phyloP scores from a whole-genome alignment of 2,329 filamentous ascomycete species.

The Sporothrix pallida region DNA sequence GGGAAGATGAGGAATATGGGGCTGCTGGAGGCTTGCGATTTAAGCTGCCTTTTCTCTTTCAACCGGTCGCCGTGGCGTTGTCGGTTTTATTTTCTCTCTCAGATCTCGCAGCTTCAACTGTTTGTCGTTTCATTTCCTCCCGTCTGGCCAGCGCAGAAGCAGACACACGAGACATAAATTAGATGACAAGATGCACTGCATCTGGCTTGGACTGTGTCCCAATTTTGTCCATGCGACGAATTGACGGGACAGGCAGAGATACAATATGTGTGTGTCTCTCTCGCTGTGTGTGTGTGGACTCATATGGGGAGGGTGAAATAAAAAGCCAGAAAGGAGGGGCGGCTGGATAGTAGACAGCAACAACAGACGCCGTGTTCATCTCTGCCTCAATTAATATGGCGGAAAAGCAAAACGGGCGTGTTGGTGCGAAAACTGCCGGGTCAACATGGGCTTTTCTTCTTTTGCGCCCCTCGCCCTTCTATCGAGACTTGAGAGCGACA shows the following conservation, averaged over 20 bases:
- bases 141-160: conserved; percentile 8
- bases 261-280: no score
- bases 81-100: neutral
- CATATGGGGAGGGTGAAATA: no score
- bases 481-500: neutral
- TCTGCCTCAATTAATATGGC: neutral
- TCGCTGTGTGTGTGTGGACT: no score
- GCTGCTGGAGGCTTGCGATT: no score
- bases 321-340: neutral
- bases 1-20: neutral
- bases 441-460: neutral
- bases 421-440: conserved; percentile 12
- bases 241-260: neutral
- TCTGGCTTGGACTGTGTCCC: neutral
- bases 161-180: neutral
- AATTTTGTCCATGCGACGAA: neutral
- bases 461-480: neutral
- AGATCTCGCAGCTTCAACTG: neutral
- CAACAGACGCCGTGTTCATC: neutral
- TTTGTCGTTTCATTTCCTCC: conserved; percentile 4
- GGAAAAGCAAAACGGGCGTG: neutral
- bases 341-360: neutral
- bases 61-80: neutral
- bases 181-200: neutral
- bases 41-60: neutral